Evolutionary conservation across 2,329 filamentous ascomycete species (phyloP), one percentile per base, ranked within the genome.

Genomic region (Westerdykella ornata): DNA sequence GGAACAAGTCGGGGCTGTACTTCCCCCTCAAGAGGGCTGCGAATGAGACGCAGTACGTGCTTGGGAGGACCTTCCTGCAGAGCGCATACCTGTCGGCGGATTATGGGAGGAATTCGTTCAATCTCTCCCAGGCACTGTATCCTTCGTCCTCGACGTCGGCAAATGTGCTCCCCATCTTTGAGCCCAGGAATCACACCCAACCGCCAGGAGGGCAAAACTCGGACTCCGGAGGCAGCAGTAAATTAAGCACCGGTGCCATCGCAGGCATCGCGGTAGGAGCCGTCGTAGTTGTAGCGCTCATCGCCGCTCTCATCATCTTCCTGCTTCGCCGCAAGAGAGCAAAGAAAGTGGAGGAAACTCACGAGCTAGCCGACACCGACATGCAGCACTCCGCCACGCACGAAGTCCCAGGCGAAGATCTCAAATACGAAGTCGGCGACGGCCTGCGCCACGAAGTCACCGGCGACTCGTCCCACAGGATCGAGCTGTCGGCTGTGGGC

Each of bases 41-140:
- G 5, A 66, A 67, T 31, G 59, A 66, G 15, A 58, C 49, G 2
- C 60, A 67, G 42, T 67, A 66, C 42, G 49, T 62, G 0, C 54
- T 70, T 8, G 67, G 67, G 2, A 57, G 67, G 8, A 54, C 65
- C 1, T 68, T 70, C 32, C 48, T 70, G 12, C 66, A 69, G 43
- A 66, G 67, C 41, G 66, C 66, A n/a, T 64, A 70, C 45, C 33
- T 70, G 6, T 57, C 65, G 4, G 62, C 59, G 1, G 61, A 70
- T 34, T 68, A 66, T 40, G 65, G 57, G 22, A 51, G 54, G 5
- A 49, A 47, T 17, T 48, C 33, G 2, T 58, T 60, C 48, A 60
- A 54, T 34, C 22, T 60, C 8, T 57, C 53, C 3, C 74, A 80
- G 51, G 77, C 78, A 53, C 54, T 38, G 75, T 78, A 53, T 72